A percentile compares a stretch with the other conserved stretches of the same genome.
phyloP scores from a whole-genome alignment of 1,284 basidiomycete species.

The Mycena citricolor region DNA sequence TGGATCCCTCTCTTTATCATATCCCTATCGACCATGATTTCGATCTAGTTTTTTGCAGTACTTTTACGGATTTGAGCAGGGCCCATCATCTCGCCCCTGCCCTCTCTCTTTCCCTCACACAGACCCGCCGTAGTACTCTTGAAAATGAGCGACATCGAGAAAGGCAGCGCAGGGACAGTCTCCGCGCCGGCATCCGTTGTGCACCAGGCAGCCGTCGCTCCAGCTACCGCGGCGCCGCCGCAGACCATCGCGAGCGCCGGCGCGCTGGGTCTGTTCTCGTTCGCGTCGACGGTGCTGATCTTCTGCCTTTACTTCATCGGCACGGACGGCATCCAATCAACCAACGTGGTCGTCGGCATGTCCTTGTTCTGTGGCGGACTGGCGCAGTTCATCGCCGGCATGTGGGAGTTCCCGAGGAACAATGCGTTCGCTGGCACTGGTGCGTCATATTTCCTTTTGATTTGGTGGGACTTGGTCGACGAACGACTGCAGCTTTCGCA shows the following conservation, averaged over 20 bases:
- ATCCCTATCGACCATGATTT: no score
- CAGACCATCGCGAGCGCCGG: slow-evolving; percentile 56
- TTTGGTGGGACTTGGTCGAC: neutral
- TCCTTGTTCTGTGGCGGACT: slow-evolving; percentile 82
- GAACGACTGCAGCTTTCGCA: slow-evolving; percentile 51
- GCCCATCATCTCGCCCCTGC: no score
- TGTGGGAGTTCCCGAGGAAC: slow-evolving; percentile 82
- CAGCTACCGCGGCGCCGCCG: no score
- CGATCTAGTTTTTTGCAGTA: no score
- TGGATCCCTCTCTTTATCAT: no score
- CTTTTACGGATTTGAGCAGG: no score
- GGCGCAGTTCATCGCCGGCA: slow-evolving; percentile 72
- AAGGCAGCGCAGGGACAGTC: no score
- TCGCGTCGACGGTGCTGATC: slow-evolving; percentile 64
- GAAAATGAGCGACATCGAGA: no score
- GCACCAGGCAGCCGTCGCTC: no score
- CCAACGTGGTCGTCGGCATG: slow-evolving; percentile 83
- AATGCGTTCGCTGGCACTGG: slow-evolving; percentile 71
- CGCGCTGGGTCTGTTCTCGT: slow-evolving; percentile 43
- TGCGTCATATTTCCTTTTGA: slow-evolving; percentile 33
- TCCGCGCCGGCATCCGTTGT: no score
- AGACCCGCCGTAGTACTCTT: no score
- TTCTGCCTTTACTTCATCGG: slow-evolving; percentile 59
- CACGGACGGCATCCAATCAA: slow-evolving; percentile 43
- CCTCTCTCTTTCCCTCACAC: no score